phyloP scores from a whole-genome alignment of 129 eudicot species.

The Sambucus nigra region DNA sequence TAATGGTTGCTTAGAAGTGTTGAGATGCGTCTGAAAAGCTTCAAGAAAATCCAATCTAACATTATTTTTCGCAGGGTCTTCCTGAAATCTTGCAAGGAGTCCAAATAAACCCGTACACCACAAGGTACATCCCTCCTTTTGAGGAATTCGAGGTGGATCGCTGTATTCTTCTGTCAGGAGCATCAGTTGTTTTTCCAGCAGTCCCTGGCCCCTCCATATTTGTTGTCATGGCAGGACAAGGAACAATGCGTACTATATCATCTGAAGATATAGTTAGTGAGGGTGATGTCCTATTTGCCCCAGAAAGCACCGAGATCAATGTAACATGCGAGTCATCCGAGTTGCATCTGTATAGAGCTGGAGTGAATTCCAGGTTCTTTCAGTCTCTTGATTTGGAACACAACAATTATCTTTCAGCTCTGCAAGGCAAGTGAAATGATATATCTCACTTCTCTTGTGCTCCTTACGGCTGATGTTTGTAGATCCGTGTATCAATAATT shows the following conservation, averaged over 20 bases:
- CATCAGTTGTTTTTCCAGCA: slow-evolving; percentile 43
- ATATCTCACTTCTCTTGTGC: too few species aligned
- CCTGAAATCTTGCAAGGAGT: slow-evolving; percentile 65
- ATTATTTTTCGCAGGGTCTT: slow-evolving; percentile 31
- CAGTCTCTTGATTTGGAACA: too few species aligned
- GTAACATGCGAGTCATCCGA: slow-evolving; percentile 23
- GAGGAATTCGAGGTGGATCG: slow-evolving; percentile 93
- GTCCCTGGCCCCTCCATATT: slow-evolving; percentile 65
- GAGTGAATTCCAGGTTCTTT: slow-evolving; percentile 57
- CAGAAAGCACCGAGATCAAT: slow-evolving; percentile 41
- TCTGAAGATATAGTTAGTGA: slow-evolving; percentile 30
- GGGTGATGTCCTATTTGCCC: slow-evolving; percentile 66
- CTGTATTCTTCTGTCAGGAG: slow-evolving; percentile 37
- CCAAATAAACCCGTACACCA: slow-evolving; percentile 30
- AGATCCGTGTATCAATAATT: too few species aligned
- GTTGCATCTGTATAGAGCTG: slow-evolving; percentile 63
- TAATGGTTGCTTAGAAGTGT: too few species aligned
- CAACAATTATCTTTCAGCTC: too few species aligned
- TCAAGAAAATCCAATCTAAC: too few species aligned
- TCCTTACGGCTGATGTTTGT: too few species aligned
- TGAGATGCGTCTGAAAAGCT: too few species aligned
- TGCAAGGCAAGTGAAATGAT: too few species aligned
- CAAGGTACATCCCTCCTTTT: slow-evolving; percentile 68
- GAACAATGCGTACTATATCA: slow-evolving; percentile 28
- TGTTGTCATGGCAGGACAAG: slow-evolving; percentile 49